Conservation (phyloP, 768 basidiomycete genomes). For the Russula sp. region DNA sequence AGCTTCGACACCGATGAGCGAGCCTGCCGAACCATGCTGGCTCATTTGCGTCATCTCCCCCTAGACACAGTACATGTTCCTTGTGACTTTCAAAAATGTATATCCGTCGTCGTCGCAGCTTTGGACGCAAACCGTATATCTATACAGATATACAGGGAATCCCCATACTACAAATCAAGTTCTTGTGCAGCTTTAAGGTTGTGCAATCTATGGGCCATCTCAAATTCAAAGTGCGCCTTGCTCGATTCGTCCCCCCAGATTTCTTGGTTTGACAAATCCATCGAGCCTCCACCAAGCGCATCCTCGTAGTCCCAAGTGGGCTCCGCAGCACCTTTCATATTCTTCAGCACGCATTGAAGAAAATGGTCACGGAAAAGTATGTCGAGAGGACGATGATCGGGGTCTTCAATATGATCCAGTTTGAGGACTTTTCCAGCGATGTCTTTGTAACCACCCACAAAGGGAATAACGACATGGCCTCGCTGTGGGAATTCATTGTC, state of each 20-base stretch:
- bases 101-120: too few relatives aligned
- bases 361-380: not conserved
- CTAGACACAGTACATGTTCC: too few relatives aligned
- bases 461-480: not conserved
- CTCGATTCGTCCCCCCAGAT: not conserved
- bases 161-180: not conserved
- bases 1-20: too few relatives aligned
- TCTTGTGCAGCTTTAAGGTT: not conserved
- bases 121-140: too few relatives aligned
- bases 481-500: not conserved
- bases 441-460: not conserved
- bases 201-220: not conserved
- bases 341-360: conserved; percentile 1
- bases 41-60: too few relatives aligned
- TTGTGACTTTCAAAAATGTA: too few relatives aligned
- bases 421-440: conserved; percentile 1
- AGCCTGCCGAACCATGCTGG: too few relatives aligned
- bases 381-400: not conserved
- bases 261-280: not conserved
- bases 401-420: not conserved
- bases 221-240: not conserved
- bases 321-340: not conserved
- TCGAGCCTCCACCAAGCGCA: not conserved
- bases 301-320: not conserved
- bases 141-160: not conserved